phyloP scores from a whole-genome alignment of 306 rosid species.

The Prunus davidiana region DNA sequence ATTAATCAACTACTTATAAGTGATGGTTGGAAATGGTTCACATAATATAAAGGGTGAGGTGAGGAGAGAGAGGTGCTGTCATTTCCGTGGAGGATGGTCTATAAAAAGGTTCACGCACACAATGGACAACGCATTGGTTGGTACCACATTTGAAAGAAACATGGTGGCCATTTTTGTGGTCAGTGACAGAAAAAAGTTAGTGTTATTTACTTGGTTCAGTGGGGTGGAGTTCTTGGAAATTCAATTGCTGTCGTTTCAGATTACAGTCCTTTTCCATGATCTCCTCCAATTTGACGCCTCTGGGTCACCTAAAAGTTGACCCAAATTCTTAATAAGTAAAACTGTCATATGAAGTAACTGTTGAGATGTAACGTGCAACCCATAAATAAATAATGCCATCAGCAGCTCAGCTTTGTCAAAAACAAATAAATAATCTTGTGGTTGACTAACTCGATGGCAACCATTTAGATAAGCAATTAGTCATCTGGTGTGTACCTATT shows the following conservation, averaged over 20 bases:
- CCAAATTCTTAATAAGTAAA: background rate
- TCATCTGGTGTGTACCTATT: background rate
- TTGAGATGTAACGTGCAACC: constrained; percentile 16
- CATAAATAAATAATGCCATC: background rate
- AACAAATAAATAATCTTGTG: background rate
- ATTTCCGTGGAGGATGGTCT: background rate
- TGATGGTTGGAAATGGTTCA: no score
- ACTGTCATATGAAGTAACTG: background rate
- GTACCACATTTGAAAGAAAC: background rate
- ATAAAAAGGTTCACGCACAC: background rate
- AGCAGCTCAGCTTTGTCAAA: background rate
- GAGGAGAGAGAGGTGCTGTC: no score
- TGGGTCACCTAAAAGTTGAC: constrained; percentile 6
- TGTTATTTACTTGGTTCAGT: background rate
- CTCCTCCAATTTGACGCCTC: background rate
- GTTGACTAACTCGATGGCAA: background rate
- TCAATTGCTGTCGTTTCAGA: background rate
- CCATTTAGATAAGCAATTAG: background rate
- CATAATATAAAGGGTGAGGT: no score
- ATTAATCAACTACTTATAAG: no score
- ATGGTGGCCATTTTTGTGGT: background rate
- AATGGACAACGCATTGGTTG: background rate
- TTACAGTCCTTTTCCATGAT: constrained; percentile 18
- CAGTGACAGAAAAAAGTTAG: background rate
- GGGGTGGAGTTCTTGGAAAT: background rate